Evolutionary conservation across 371 early-diverging fungal species (phyloP), one percentile per base, ranked within the genome.

Genomic region (Amoeboaphelidium protococcarum): DNA sequence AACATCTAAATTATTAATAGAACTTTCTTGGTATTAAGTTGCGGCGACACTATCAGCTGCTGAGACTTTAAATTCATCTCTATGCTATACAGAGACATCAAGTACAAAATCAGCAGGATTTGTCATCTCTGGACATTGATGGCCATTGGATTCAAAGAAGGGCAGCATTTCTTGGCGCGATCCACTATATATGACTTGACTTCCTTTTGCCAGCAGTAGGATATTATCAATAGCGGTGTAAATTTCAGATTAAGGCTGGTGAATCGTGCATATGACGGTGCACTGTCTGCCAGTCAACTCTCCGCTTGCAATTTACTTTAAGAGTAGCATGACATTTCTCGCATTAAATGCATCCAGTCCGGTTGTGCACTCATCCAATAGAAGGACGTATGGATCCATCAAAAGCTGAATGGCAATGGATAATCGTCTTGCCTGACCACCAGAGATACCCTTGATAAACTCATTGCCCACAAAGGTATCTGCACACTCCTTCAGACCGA

Each of bases 321-420:
- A 66, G 25, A 73, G 66, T 22, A 62, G 54, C 13, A 72, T 59
- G 3, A 80, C 66, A 52, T 64, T 62, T 45, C 63, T 56, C 19
- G 80, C 75, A 12, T 77, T 72, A 57, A 66, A 69, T 2, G 83
- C 66, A 58, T 94, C 95, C 31, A 81, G 63, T 43, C 94, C 89
- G 48, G 78, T 77, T 1, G 89, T 88, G 10, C 64, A 63, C 54
- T 68, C 62, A 56, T 96, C 97, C 56, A 92, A 56, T 53, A 92
- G 84, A 46, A 94, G 56, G 25, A 90, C 68, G 6, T 76, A 72
- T 1, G 96, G 85, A 24, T 85, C 78, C 0, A 83, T 74, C 1
- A 91, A 73, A 2, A 88, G 65, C 50, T 94, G 90, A 64, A 73
- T 75, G 3, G 80, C 88, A 47, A 87, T 82, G 26, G 78, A 71